Conservation (phyloP, 257 asterid species). For the Plantago elongata region DNA sequence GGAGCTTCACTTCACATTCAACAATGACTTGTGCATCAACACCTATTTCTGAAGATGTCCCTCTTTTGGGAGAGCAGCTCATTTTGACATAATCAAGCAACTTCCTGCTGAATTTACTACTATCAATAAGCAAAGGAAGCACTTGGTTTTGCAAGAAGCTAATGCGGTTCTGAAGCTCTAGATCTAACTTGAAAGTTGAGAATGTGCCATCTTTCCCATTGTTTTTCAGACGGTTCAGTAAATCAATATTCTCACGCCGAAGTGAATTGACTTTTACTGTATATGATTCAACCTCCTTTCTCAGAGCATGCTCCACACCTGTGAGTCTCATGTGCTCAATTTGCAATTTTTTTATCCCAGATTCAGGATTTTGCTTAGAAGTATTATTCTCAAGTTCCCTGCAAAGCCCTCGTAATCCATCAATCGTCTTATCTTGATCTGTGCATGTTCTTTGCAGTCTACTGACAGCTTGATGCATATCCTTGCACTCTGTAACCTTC, state of each 20-base stretch:
- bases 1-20: constrained; percentile 87
- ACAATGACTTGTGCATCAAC: constrained; percentile 56
- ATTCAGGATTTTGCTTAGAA: constrained; percentile 42
- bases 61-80: constrained; percentile 33
- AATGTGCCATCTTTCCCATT: constrained; percentile 54
- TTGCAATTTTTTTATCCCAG: constrained; percentile 54
- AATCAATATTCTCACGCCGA: constrained; percentile 77
- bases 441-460: constrained; percentile 77
- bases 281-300: constrained; percentile 86
- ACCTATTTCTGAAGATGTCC: constrained; percentile 26
- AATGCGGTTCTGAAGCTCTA: constrained; percentile 65
- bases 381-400: constrained; percentile 67
- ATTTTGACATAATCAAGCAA: constrained; percentile 56
- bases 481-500: constrained; percentile 77
- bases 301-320: constrained; percentile 75
- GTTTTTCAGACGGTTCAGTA: constrained; percentile 68
- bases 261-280: constrained; percentile 70
- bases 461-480: constrained; percentile 66
- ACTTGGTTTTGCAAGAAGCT: constrained; percentile 72
- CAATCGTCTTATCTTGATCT: constrained; percentile 91
- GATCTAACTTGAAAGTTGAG: constrained; percentile 76
- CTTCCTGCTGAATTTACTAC: constrained; percentile 67
- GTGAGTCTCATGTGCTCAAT: constrained; percentile 79
- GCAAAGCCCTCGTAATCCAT: constrained; percentile 69
- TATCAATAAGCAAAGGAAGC: constrained; percentile 60